These are phyloP conservation scores for Rosa persica DNA, from an alignment of 306 rosid genomes.

Conservation along the genomic window DNA sequence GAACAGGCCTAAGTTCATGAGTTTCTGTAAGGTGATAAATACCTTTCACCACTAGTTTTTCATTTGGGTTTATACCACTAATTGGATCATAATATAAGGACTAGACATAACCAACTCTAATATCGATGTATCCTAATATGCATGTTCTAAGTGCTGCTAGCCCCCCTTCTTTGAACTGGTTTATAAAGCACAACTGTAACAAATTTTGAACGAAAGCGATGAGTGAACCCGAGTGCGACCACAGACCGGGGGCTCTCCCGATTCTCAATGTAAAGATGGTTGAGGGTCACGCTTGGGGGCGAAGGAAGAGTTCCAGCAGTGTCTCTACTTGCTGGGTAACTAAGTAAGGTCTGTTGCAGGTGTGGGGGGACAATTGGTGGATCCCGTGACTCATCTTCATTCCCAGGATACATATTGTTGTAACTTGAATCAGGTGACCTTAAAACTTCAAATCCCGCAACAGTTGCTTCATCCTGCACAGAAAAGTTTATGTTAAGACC, in stretches of 20 bases:
- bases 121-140: slow-evolving; percentile 12
- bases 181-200: slow-evolving; percentile 96
- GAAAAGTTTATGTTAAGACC: slow-evolving; percentile 25
- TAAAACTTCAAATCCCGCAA: slow-evolving; percentile 80
- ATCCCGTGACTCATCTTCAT: slow-evolving; percentile 83
- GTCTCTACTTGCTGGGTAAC: slow-evolving; percentile 55
- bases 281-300: slow-evolving; percentile 67
- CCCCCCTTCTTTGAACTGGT: slow-evolving; percentile 78
- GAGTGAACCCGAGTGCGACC: slow-evolving; percentile 86
- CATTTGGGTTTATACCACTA: slow-evolving; percentile 13
- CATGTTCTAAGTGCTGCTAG: slow-evolving; percentile 18
- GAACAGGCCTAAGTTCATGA: slow-evolving; percentile 8
- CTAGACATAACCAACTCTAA: slow-evolving; percentile 18
- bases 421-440: slow-evolving; percentile 85
- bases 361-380: slow-evolving; percentile 84
- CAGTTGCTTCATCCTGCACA: slow-evolving; percentile 75
- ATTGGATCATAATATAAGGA: slow-evolving; percentile 8
- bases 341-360: slow-evolving; percentile 62
- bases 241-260: slow-evolving; percentile 78
- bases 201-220: slow-evolving; percentile 80
- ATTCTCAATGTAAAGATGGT: slow-evolving; percentile 92
- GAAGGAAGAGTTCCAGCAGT: slow-evolving; percentile 51
- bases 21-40: slow-evolving; percentile 9
- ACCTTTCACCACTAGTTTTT: slow-evolving; percentile 18
- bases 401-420: slow-evolving; percentile 61